These are phyloP conservation scores for Trypanosomatidae sp. DNA, from an alignment of 208 protist genomes.

Conservation along the genomic window DNA sequence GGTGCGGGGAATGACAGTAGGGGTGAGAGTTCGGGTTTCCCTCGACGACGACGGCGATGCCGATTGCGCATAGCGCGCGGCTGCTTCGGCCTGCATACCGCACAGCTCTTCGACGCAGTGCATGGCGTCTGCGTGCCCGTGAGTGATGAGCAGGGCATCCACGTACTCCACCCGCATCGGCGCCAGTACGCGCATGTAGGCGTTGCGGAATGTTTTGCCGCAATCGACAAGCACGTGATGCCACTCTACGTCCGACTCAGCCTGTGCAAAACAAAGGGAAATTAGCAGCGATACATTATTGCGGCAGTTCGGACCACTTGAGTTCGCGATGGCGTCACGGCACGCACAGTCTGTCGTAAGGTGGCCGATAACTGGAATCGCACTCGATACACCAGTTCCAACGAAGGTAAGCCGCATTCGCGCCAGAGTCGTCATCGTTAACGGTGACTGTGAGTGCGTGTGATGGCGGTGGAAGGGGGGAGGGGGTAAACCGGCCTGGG, in stretches of 20 bases:
- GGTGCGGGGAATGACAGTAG: slow-evolving; percentile 6
- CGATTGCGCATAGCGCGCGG: slow-evolving; percentile 3
- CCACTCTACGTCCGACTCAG: slow-evolving; percentile 17
- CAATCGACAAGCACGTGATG: slow-evolving; percentile 78
- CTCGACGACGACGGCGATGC: not conserved
- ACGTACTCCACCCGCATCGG: slow-evolving; percentile 49
- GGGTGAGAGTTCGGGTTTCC: not conserved
- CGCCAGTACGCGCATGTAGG: slow-evolving; percentile 84
- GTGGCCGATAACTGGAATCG: slow-evolving; percentile 85
- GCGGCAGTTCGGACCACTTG: slow-evolving; percentile 60
- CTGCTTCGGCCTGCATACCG: slow-evolving; percentile 63
- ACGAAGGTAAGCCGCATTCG: slow-evolving; percentile 55
- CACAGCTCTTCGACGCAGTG: slow-evolving; percentile 87
- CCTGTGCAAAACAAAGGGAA: slow-evolving; percentile 31
- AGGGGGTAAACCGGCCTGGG: not conserved
- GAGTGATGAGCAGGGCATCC: slow-evolving; percentile 86
- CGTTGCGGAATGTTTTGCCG: slow-evolving; percentile 90
- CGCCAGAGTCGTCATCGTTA: not conserved
- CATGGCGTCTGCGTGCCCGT: slow-evolving; percentile 87
- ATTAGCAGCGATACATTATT: slow-evolving; percentile 85
- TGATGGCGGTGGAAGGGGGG: not conserved
- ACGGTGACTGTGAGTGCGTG: not conserved
- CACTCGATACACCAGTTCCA: slow-evolving; percentile 76
- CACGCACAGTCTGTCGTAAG: slow-evolving; percentile 67
- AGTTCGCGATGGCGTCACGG: slow-evolving; percentile 58